Percentiles rank a stretch among this genome's conserved stretches.
Evolutionary conservation across 2,329 filamentous ascomycete species (phyloP).

Genomic region (Cadophora luteo-olivacea): DNA sequence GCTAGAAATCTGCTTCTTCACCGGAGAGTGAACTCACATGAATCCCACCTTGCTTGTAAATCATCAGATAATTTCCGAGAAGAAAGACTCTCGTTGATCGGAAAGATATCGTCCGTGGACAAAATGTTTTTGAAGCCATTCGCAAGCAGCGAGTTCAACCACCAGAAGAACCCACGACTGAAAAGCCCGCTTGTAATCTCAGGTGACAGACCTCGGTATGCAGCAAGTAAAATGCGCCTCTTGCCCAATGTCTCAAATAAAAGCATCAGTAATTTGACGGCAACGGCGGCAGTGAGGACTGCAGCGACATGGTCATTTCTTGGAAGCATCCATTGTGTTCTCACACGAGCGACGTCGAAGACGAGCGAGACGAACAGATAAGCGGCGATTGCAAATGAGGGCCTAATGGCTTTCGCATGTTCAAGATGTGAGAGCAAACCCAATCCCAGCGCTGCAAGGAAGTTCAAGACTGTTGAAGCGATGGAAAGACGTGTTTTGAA

Average conservation of each 20-base stretch:
- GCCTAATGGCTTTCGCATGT: conserved; percentile 8
- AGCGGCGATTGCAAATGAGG: background rate
- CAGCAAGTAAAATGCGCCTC: conserved; percentile 13
- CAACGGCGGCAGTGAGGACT: conserved; percentile 19
- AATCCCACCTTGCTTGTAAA: conserved; percentile 7
- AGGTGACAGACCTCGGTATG: conserved; percentile 16
- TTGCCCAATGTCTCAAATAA: conserved; percentile 28
- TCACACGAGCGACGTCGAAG: conserved; percentile 7
- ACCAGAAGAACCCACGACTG: conserved; percentile 43
- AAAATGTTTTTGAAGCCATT: conserved; percentile 41
- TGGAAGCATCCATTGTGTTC: conserved; percentile 21
- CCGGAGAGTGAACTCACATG: background rate
- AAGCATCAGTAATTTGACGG: conserved; percentile 24
- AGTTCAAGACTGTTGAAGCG: conserved; percentile 8
- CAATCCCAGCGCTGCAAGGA: conserved; percentile 2
- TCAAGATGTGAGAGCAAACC: conserved; percentile 7
- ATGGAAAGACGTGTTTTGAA: conserved; percentile 11
- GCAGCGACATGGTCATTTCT: background rate
- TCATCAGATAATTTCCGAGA: background rate
- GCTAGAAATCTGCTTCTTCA: background rate
- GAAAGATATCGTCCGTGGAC: conserved; percentile 37
- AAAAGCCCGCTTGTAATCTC: conserved; percentile 45
- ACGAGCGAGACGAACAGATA: conserved; percentile 16
- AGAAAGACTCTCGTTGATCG: conserved; percentile 23
- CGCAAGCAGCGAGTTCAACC: conserved; percentile 45